Conservation (phyloP, 1,284 basidiomycete genomes). For the Hemileia vastatrix region DNA sequence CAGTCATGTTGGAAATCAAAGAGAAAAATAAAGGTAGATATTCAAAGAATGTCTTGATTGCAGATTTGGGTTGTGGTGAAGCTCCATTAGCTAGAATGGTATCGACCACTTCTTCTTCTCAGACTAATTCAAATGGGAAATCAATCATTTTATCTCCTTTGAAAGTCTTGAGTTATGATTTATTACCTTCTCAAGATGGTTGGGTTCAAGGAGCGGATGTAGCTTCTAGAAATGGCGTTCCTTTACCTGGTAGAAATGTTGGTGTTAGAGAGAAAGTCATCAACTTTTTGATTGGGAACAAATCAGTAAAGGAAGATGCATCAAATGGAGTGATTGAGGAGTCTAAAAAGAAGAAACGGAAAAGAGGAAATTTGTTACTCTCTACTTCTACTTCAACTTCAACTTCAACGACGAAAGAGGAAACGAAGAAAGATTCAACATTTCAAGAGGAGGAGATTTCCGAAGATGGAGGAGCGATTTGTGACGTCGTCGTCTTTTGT, state of each 20-base stretch:
- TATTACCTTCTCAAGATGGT: constrained; percentile 65
- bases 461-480: constrained; percentile 55
- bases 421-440: background rate
- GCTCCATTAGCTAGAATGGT: constrained; percentile 63
- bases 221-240: constrained; percentile 28
- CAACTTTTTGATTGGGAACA: background rate
- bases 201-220: constrained; percentile 36
- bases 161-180: constrained; percentile 63
- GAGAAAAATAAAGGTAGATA: constrained; percentile 4
- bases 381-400: background rate
- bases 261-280: background rate
- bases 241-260: constrained; percentile 25
- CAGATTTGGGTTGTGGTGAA: constrained; percentile 91
- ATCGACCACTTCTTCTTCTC: background rate
- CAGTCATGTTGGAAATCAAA: no score
- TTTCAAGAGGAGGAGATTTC: background rate
- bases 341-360: constrained; percentile 6
- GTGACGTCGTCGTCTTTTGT: constrained; percentile 85
- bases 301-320: background rate
- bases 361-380: constrained; percentile 24
- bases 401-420: background rate
- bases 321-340: background rate
- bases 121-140: constrained; percentile 52
- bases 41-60: constrained; percentile 59
- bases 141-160: constrained; percentile 55